Conservation (phyloP, 1,139 yeast species). For the Pichia sp. region DNA sequence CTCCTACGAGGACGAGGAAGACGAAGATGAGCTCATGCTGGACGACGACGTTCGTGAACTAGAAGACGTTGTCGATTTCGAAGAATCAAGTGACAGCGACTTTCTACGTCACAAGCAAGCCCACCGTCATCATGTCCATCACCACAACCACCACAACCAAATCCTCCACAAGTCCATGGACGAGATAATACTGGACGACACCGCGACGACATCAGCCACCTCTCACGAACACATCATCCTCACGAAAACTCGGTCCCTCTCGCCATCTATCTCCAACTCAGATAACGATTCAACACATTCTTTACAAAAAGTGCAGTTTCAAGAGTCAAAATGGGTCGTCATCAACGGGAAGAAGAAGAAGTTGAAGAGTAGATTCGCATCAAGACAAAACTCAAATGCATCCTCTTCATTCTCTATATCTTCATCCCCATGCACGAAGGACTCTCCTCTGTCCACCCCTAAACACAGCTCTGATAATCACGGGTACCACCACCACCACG, state of each 20-base stretch:
- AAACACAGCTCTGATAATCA: neutral
- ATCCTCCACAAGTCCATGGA: too few species aligned
- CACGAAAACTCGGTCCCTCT: neutral
- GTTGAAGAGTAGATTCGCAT: conserved; percentile 18
- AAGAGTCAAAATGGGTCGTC: conserved; percentile 12
- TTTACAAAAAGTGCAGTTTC: neutral
- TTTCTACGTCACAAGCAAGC: neutral
- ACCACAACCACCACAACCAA: neutral
- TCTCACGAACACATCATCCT: neutral
- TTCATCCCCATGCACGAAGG: neutral
- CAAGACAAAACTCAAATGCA: neutral
- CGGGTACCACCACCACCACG: neutral
- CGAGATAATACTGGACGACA: too few species aligned
- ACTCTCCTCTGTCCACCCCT: neutral
- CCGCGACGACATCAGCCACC: neutral
- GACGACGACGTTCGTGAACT: too few species aligned
- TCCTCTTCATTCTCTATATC: too few species aligned
- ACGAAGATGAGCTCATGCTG: neutral
- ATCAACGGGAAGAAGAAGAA: conserved; percentile 18
- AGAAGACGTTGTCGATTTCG: neutral
- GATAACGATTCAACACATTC: neutral
- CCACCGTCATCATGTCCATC: neutral
- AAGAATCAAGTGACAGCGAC: conserved; percentile 7
- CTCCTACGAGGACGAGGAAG: conserved; percentile 1
- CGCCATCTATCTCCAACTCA: neutral